Base-by-base conservation (phyloP, 768 basidiomycete species). In the Dacryopinax spathularia region DNA sequence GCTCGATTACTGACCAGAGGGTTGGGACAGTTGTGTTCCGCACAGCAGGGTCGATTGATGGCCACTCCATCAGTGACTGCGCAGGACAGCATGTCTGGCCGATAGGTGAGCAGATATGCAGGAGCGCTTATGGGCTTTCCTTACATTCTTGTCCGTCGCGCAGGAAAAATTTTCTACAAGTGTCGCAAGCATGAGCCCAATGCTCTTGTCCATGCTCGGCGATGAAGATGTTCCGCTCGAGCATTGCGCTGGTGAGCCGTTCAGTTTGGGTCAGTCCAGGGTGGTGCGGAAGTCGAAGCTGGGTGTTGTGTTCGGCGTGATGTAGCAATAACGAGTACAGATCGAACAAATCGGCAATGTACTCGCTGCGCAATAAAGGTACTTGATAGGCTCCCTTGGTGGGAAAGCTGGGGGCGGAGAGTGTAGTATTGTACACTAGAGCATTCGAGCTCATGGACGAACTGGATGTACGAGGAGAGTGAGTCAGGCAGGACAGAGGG, bases 31-130 rank as follows among this genome's bases (percentile, higher is more conserved):
- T 74, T 66, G 41, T 73, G 72, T 1, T 69, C 67, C n/a, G 62
- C 66, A 64, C 75, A 77, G 36, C 72, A 71, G 0, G 72, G 71
- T 48, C 70, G 72, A 10, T 74, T 75, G 60, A 77, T 68, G 7
- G 69, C 69, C 25, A 76, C 67, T 1, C 74, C 73, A 68, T 76
- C 74, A 16, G 68, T 72, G 13, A 74, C 71, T 1, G 65, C 66
- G 13, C 69, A 56, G 5, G 48, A 56, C 3, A 56, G 25, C 10
- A 29, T 56, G 25, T 56, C 48, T 56, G 20, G 10, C 2, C 25
- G 31, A 44, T 44, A 20, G n/a, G n/a, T n/a, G n/a, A n/a, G n/a
- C n/a, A n/a, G n/a, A n/a, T n/a, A n/a, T n/a, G n/a, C n/a, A n/a
- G n/a, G n/a, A n/a, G n/a, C n/a, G n/a, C n/a, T n/a, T n/a, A n/a